Conservation (phyloP, 305 asterid species). For the Fraxinus floribunda region DNA sequence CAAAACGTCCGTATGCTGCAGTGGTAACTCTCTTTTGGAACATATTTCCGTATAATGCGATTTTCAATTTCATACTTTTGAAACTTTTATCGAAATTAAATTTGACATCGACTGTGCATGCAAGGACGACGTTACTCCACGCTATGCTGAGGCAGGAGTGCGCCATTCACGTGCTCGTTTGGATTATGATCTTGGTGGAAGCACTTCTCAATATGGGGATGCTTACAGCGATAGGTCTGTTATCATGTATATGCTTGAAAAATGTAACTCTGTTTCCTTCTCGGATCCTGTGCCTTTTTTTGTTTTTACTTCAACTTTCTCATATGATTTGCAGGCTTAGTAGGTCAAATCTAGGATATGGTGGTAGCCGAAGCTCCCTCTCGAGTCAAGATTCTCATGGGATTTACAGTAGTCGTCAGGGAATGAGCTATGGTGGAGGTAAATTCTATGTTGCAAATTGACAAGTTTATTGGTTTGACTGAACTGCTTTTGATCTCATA, state of each 20-base stretch:
- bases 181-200: slow-evolving; percentile 71
- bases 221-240: slow-evolving; percentile 75
- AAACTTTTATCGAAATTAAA: not conserved
- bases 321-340: slow-evolving; percentile 50
- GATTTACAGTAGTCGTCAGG: slow-evolving; percentile 72
- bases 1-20: slow-evolving; percentile 84
- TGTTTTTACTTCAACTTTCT: not conserved
- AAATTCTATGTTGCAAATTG: slow-evolving; percentile 20
- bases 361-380: slow-evolving; percentile 71
- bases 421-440: slow-evolving; percentile 84
- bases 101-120: slow-evolving; percentile 24
- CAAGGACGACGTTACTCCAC: slow-evolving; percentile 86
- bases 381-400: slow-evolving; percentile 84
- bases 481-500: not conserved
- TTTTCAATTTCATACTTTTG: not conserved
- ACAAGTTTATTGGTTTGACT: not conserved
- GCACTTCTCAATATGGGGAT: slow-evolving; percentile 82
- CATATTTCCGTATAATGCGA: slow-evolving; percentile 1
- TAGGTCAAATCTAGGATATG: slow-evolving; percentile 75
- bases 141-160: slow-evolving; percentile 69
- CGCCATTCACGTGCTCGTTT: slow-evolving; percentile 91
- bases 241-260: not conserved
- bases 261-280: not conserved
- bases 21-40: slow-evolving; percentile 43
- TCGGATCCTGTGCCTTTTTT: not conserved